phyloP scores from a whole-genome alignment of 208 protist genomes.

The Angomonas desouzai region DNA sequence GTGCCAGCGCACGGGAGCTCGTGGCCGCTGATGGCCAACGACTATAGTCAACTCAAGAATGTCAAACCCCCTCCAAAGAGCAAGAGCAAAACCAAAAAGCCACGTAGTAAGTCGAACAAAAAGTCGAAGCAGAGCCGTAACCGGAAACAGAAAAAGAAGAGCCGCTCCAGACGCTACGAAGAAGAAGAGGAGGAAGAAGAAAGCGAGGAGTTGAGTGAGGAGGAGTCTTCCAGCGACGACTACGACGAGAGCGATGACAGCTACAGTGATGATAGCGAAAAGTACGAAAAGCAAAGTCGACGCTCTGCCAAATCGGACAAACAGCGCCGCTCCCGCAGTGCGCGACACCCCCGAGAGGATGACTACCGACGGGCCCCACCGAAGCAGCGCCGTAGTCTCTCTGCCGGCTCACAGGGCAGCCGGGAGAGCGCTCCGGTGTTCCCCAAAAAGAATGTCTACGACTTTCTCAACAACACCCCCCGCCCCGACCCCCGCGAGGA shows the following conservation, averaged over 20 bases:
- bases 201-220: slow-evolving; percentile 15
- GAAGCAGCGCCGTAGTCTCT: background rate
- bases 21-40: background rate
- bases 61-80: background rate
- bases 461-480: slow-evolving; percentile 3
- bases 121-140: background rate
- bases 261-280: slow-evolving; percentile 8
- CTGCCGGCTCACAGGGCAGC: background rate
- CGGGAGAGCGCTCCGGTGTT: background rate
- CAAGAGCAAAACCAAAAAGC: slow-evolving; percentile 4
- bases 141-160: background rate
- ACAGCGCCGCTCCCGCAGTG: background rate
- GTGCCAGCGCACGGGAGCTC: background rate
- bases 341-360: background rate
- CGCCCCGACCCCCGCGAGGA: slow-evolving; percentile 8
- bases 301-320: background rate
- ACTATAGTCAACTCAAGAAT: background rate
- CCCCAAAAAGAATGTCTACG: slow-evolving; percentile 6
- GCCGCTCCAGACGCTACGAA: slow-evolving; percentile 12
- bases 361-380: background rate
- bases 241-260: slow-evolving; percentile 8
- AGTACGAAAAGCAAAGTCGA: slow-evolving; percentile 10
- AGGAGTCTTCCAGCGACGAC: slow-evolving; percentile 16
- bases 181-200: slow-evolving; percentile 5
- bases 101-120: slow-evolving; percentile 2